Base-by-base conservation (phyloP, 495 filamentous ascomycete genomes). In the Pyrenula massariospora region DNA sequence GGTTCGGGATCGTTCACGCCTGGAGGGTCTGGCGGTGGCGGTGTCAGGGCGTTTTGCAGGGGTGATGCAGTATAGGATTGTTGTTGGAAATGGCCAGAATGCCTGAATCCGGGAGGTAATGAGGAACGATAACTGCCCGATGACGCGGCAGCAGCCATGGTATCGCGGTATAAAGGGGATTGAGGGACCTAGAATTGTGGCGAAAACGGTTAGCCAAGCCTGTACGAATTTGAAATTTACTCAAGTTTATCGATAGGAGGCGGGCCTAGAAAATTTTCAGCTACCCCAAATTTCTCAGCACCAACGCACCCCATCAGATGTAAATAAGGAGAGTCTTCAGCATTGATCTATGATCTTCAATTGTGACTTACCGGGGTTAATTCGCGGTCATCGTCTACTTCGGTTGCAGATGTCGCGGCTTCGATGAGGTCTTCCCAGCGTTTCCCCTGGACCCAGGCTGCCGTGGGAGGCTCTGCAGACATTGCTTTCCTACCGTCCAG, bases 381-480 rank as follows among this genome's bases (percentile, higher is more conserved):
- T 60, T 92, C 87, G 61, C 84, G 81, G 62, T 92, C 88, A 61
- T 93, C 89, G 70, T 93, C 91, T 49, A 66, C 78, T 76, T 95
- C 90, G 5, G 89, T 95, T 10, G 89, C 89, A 36, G 88, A 94
- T 15, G 90, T 86, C 22, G 88, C 88, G 10, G 91, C 91, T 69
- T 95, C 91, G 56, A 96, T 91, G 58, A 96, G 70, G 68, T 96
- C 91, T 69, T 95, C 89, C 91, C 91, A 96, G 63, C 91, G 78
- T 73, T 91, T 92, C 48, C 89, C 88, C 68, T 84, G 88, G 50
- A 85, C 80, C 59, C 79, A 82, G 10, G 80, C 80, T n/a, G 77
- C 81, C 0, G 71, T 73, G 25, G 83, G 77, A 15, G 91, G 89
- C 67, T 95, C 91, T 22, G 88, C 87, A 2, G 89, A 94, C 58